These are phyloP conservation scores for Aspergillus olivimuriae DNA, from an alignment of 495 filamentous ascomycete species.

Conservation along the genomic window DNA sequence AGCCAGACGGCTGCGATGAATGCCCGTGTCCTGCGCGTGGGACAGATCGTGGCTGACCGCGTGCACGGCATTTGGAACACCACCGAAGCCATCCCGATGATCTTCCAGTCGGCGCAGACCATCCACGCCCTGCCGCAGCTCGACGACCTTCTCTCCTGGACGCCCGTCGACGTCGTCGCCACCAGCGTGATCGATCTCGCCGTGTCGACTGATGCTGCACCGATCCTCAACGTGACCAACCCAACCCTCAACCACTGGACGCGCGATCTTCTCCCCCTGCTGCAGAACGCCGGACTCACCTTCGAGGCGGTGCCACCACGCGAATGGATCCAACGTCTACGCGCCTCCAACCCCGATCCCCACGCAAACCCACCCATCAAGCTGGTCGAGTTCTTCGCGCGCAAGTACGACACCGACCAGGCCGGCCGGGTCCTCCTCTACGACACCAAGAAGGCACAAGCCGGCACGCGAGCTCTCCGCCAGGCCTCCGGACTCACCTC, in stretches of 20 bases:
- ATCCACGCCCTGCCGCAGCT: conserved; percentile 49
- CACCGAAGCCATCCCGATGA: conserved; percentile 56
- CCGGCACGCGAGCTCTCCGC: conserved; percentile 12
- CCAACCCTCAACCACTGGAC: conserved; percentile 43
- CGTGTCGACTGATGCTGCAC: conserved; percentile 8
- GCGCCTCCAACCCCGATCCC: conserved; percentile 28
- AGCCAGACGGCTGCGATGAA: conserved; percentile 21
- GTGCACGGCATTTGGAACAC: conserved; percentile 52
- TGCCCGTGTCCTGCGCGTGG: conserved; percentile 43
- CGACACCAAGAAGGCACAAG: conserved; percentile 17
- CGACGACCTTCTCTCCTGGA: conserved; percentile 46
- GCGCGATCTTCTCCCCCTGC: conserved; percentile 40
- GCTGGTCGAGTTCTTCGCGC: conserved; percentile 39
- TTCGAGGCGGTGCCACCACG: conserved; percentile 39
- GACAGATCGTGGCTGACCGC: conserved; percentile 52
- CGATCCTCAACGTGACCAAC: conserved; percentile 38
- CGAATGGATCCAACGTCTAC: conserved; percentile 43
- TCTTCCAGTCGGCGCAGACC: conserved; percentile 41
- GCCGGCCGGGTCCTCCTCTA: conserved; percentile 17
- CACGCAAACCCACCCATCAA: conserved; percentile 39
- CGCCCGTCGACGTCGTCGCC: conserved; percentile 56
- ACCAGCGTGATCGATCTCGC: conserved; percentile 23
- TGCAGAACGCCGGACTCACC: conserved; percentile 30
- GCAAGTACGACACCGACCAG: conserved; percentile 34
- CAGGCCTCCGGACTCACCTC: conserved; percentile 8